Base-by-base conservation (phyloP, 495 filamentous ascomycete genomes). In the Daldinia grandis region DNA sequence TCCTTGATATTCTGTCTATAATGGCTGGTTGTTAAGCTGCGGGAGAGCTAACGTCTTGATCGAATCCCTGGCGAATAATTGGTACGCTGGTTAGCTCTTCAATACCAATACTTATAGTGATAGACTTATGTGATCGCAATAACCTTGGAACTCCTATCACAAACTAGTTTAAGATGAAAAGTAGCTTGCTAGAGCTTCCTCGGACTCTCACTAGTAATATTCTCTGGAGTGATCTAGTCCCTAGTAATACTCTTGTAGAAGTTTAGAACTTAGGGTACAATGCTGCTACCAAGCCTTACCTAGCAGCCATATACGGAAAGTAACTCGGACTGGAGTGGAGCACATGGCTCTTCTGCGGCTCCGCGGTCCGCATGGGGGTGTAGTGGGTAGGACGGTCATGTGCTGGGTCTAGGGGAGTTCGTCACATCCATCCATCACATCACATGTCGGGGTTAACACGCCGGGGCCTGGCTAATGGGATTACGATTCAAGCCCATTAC, bases 391-490 rank as follows among this genome's bases (percentile, higher is more conserved):
- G 55, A 60, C 38, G 21, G 61, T 73, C 70, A 73, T 73, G 70
- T 68, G 70, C 65, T 49, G 40, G 56, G 9, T 30, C 24, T 62
- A 58, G 55, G 42, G 42, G 37, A 49, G 35, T 47, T 61, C 66
- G 61, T 72, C 69, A 60, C 64, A 68, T 72, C 69, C 7, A 9
- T 47, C 17, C 17, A 4, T 72, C 69, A 72, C 69, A 72, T 42
- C 60, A 50, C 58, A 50, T 25, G 10, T 64, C 69, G 69, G 69
- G 64, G 64, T 72, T 72, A 72, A 68, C 56, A 47, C 51, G 17
- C 12, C 12, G 24, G 24, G 9, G 14, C 33, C 55, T 68, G 40
- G 31, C 62, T 57, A 67, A 71, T 62, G n/a, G 47, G 64, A 38
- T 72, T 24, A 33, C 64, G 54, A 54, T 33, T 53, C 17, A 9